These are phyloP conservation scores for Penicillium brevicompactum DNA, from an alignment of 2,329 filamentous ascomycete species.

Conservation along the genomic window DNA sequence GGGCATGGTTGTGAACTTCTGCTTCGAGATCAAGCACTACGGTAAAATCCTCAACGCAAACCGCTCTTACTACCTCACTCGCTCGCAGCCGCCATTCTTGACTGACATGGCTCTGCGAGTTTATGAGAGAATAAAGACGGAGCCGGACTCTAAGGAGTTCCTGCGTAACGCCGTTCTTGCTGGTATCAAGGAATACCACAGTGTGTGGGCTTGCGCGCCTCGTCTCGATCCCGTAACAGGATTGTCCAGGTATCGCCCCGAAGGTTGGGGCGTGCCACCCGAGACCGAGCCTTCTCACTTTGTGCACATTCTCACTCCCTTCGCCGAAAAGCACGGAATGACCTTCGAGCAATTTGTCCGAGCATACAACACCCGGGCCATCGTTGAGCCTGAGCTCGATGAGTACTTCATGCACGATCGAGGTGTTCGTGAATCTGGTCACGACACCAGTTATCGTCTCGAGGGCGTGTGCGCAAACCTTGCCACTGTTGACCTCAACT, in stretches of 20 bases:
- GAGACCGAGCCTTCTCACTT: constrained; percentile 91
- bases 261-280: constrained; percentile 82
- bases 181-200: constrained; percentile 95
- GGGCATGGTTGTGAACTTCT: constrained; percentile 94
- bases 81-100: constrained; percentile 93
- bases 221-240: constrained; percentile 76
- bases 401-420: constrained; percentile 96
- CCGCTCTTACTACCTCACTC: constrained; percentile 88
- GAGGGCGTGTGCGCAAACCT: constrained; percentile 85
- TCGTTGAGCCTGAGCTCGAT: constrained; percentile 85
- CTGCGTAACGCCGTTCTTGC: constrained; percentile 77
- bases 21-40: constrained; percentile 97
- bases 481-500: constrained; percentile 93
- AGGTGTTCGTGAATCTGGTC: constrained; percentile 91
- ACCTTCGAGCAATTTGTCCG: constrained; percentile 80
- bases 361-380: constrained; percentile 77
- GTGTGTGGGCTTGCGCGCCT: constrained; percentile 79
- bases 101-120: constrained; percentile 96
- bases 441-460: constrained; percentile 93
- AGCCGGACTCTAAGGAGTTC: constrained; percentile 78
- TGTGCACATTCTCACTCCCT: constrained; percentile 77
- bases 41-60: constrained; percentile 98
- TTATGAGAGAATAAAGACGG: constrained; percentile 89
- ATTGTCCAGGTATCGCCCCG: constrained; percentile 80
- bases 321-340: constrained; percentile 81